Percentiles rank a stretch among this genome's conserved stretches.
phyloP scores from a whole-genome alignment of 352 stramenopile species.

The Thalassiosira ordinaria region DNA sequence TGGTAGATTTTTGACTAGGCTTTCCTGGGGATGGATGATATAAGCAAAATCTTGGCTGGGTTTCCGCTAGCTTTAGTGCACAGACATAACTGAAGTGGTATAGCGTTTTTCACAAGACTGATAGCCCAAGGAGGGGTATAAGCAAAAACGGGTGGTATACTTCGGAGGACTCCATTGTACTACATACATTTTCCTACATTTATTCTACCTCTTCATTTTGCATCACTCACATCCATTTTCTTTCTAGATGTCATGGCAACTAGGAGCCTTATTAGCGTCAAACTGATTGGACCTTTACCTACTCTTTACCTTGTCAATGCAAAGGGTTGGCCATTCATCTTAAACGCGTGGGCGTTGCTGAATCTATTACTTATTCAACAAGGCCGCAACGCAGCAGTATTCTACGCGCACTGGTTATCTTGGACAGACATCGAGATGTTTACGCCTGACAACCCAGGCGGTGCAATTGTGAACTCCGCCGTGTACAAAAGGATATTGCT shows the following conservation, averaged over 20 bases:
- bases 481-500: constrained; percentile 67
- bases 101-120: too few species aligned
- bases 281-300: constrained; percentile 64
- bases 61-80: too few species aligned
- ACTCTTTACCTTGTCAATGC: constrained; percentile 75
- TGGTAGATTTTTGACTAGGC: too few species aligned
- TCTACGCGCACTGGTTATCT: constrained; percentile 71
- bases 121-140: too few species aligned
- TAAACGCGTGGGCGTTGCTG: constrained; percentile 63
- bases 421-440: constrained; percentile 72
- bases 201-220: too few species aligned
- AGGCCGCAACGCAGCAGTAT: constrained; percentile 24
- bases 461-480: constrained; percentile 57
- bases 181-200: too few species aligned
- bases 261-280: constrained; percentile 40
- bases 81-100: too few species aligned
- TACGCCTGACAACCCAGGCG: constrained; percentile 47
- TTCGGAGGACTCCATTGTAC: too few species aligned
- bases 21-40: too few species aligned
- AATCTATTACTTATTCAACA: constrained; percentile 68
- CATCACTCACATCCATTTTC: neutral
- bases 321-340: constrained; percentile 76
- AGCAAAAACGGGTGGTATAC: too few species aligned
- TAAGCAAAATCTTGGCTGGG: too few species aligned
- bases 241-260: constrained; percentile 65